Evolutionary conservation across 176 grass and related monocot genomes (phyloP), one percentile per base, ranked within the genome.

Genomic region (Bonia amplexicaulis): DNA sequence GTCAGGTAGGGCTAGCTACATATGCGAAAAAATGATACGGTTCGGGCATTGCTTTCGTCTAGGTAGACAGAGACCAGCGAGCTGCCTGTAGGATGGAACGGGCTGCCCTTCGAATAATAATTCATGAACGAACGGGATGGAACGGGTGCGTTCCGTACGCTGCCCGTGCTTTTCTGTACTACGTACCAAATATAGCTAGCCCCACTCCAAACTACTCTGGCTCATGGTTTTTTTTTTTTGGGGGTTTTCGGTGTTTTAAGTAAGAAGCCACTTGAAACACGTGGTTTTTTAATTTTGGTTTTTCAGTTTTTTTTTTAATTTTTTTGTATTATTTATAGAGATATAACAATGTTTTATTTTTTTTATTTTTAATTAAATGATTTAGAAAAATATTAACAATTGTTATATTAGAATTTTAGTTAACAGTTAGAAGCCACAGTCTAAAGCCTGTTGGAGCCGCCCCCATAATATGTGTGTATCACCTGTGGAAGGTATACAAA

Each of bases 181-280:
- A 9, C 54, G 9, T 9, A 58, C 54, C 54, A 58, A n/a, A 44
- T 10, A 44, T 44, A 10, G 35, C 4, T n/a, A n/a, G n/a, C 35
- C 4, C 4, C 4, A 31, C 4, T 35, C 3, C 33, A 35, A 35
- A 31, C 2, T 1, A 31, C 29, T 31, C 1, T 31, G 1, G 29
- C 29, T 31, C 2, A 31, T 31, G 27, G 2, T 31, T 31, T 31
- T 31, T 31, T 31, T 31, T 31, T 0, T 33, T n/a, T n/a, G n/a
- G n/a, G n/a, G 3, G 31, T 0, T 33, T 33, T 1, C 31, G 3
- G 3, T 33, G 31, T 37, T 37, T 37, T 5, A 37, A 37, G 4
- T 0, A 0, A 5, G 35, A 5, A 37, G 35, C 4, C 0, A 37
- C 0, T 37, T 37, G 0, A 0, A 37, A 37, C 4, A 0, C 0